Percentiles rank a stretch among this genome's conserved stretches.
These are phyloP conservation scores for Fusarium hainanense DNA, from an alignment of 2,329 filamentous ascomycete species.

Conservation along the genomic window DNA sequence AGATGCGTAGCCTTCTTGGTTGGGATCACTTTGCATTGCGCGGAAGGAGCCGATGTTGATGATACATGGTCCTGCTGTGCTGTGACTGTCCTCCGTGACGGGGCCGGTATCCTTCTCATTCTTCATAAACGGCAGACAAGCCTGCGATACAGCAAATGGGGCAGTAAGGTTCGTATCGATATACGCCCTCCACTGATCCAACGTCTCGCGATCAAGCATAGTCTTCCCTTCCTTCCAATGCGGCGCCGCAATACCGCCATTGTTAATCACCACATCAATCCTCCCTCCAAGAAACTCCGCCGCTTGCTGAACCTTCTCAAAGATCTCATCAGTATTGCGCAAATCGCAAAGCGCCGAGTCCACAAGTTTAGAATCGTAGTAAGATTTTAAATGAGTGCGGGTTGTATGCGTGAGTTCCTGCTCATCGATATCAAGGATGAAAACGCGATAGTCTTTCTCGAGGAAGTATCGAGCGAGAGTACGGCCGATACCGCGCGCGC, in stretches of 20 bases:
- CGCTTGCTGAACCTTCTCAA: constrained; percentile 7
- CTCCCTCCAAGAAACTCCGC: background rate
- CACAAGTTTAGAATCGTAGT: constrained; percentile 1
- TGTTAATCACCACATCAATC: constrained; percentile 17
- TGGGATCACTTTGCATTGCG: constrained; percentile 16
- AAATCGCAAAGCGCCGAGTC: background rate
- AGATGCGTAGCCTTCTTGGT: constrained; percentile 15
- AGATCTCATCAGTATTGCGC: constrained; percentile 1
- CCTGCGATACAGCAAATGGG: constrained; percentile 9
- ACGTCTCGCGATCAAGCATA: constrained; percentile 5
- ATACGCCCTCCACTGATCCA: constrained; percentile 7
- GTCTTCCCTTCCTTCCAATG: constrained; percentile 21
- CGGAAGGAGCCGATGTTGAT: constrained; percentile 18
- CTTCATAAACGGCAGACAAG: constrained; percentile 18
- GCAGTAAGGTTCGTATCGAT: constrained; percentile 15
- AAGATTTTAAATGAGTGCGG: constrained; percentile 7
- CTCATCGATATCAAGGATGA: constrained; percentile 21
- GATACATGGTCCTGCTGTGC: constrained; percentile 16
- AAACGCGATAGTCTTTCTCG: constrained; percentile 4
- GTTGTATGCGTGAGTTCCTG: constrained; percentile 12
- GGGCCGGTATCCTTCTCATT: constrained; percentile 7
- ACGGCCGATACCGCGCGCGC: constrained; percentile 12
- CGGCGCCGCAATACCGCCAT: constrained; percentile 15
- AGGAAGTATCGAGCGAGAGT: constrained; percentile 7
- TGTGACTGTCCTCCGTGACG: constrained; percentile 11